A percentile compares a stretch with the other conserved stretches of the same genome.
Evolutionary conservation across 345 rosid genomes (phyloP).

Genomic region (Excoecaria agallocha): DNA sequence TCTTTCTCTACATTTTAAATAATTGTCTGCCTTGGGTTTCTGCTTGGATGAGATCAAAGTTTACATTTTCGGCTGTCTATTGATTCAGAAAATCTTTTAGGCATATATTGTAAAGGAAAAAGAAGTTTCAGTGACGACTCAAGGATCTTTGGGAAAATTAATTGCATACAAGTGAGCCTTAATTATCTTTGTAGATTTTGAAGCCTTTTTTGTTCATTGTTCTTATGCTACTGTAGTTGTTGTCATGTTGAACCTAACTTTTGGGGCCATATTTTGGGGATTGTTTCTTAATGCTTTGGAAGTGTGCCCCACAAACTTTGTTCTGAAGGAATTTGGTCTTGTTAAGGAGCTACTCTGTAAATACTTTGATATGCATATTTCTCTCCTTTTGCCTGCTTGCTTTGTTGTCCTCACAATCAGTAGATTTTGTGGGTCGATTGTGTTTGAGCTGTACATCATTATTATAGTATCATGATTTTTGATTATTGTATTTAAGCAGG

Average conservation of each 20-base stretch:
- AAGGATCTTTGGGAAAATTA: neutral
- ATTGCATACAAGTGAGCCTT: neutral
- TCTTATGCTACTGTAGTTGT: neutral
- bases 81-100: neutral
- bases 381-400: neutral
- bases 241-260: neutral
- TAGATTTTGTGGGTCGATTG: neutral
- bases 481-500: constrained; percentile 41
- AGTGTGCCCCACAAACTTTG: no score
- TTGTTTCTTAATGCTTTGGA: no score
- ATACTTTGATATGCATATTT: neutral
- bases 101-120: neutral
- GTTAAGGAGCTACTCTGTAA: neutral
- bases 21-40: neutral
- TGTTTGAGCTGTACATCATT: no score
- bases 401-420: neutral
- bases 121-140: neutral
- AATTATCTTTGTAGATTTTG: neutral
- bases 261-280: neutral
- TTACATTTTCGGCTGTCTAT: neutral
- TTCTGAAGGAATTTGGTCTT: neutral
- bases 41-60: neutral
- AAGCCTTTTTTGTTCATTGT: neutral
- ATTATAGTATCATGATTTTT: constrained; percentile 5
- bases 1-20: neutral